Base-by-base conservation (phyloP, 2,329 filamentous ascomycete genomes). In the Neurospora crassa region DNA sequence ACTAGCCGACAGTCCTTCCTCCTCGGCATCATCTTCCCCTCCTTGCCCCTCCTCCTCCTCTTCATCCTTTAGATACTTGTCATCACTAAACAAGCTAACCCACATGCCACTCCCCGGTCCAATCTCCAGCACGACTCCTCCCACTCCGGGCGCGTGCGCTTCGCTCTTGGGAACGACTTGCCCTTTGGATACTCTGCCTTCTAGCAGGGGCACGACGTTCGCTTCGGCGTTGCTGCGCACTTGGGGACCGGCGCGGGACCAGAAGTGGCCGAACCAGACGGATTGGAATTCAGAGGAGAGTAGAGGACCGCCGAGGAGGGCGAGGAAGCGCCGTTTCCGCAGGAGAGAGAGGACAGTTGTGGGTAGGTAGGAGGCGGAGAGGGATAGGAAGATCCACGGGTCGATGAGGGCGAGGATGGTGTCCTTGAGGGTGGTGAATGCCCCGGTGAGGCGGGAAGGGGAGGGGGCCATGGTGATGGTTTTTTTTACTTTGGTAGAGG, bases 201-300 rank as follows among this genome's bases (percentile, higher is more conserved):
- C 82, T 2, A 90, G 82, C 2, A 90, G 80, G 0, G 89, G 86
- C 11, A 85, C 77, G 2, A 91, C 85, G 40, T 79, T 79, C 0
- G 75, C 76, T 43, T 80, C 81, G 20, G 80, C 83, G 53, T 73
- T 76, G n/a, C 79, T 73, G 71, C 85, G 84, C 3, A 87, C 81
- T 4, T 78, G 72, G 0, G 89, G 87, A 0, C 88, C 88, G 67
- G 83, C 82, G 70, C 77, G 81, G 42, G 79, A 79, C 89, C 89
- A 92, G 80, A 91, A 90, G 53, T 80, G 79, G 69, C 83, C 84
- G 79, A 91, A 92, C 86, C 89, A 90, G 73, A 80, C 82, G 2
- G 82, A 79, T 53, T 79, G 81, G 29, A 63, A 63, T 10, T 34
- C 24, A 34, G 18, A 11, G 1, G 53, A 63, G 70, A 89, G 80